Evolutionary conservation across 768 basidiomycete genomes (phyloP), one percentile per base, ranked within the genome.

Genomic region (Leccinum aurantiacum): DNA sequence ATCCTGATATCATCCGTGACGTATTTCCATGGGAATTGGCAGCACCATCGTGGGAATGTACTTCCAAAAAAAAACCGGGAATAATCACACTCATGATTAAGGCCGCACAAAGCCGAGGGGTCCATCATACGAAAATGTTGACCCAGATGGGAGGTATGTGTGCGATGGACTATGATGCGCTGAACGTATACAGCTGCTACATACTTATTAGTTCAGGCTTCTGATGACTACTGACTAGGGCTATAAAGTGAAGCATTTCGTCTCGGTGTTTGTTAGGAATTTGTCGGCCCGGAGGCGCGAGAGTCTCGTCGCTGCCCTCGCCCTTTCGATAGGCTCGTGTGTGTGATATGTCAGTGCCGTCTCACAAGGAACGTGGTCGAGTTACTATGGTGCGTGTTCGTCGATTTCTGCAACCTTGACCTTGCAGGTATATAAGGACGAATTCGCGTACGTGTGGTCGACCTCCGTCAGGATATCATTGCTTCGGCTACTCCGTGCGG

Each of bases 11-110:
- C 51, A 82, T 96, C 19, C 86, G 93, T 8, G 93, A 95, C 63
- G 84, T 93, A 91, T 98, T 50, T 94, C 91, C 2, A 99, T 99
- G 96, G 97, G 97, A 61, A 91, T 99, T n/a, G 44, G n/a, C 44
- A 19, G 19, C 19, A 19, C n/a, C 19, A 46, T 46, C 6, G 22
- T 48, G 22, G 22, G 14, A 48, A 24, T 48, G 3, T 48, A 24
- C 22, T 48, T 48, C 22, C 22, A 8, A 24, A 48, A 24, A 8
- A 48, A 14, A 14, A 8, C 24, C 22, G 8, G 3, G 11, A 47
- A 29, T 29, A 0, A 48, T 24, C 19, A 47, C 22, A 41, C 9
- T 41, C 41, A 35, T 35, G 19, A 0, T n/a, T 6, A 46, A 19
- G 10, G 38, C 38, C 17, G 38, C 17, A 38, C 38, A 17, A 41